Evolutionary conservation across 306 rosid species (phyloP).

Genomic region (Oxytropis ochrocephala): DNA sequence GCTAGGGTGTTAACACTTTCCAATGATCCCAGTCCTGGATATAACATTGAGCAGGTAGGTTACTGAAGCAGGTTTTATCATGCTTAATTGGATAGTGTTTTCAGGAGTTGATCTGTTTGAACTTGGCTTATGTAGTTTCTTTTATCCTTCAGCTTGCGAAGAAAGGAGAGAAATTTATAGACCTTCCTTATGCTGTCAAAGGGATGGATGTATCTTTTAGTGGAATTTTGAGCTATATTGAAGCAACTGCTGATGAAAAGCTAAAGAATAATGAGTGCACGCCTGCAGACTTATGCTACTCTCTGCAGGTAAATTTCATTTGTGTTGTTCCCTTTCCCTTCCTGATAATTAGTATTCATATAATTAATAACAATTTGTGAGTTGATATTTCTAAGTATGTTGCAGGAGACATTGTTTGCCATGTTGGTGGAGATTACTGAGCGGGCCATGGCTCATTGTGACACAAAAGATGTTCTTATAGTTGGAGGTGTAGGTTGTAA

Average conservation of each 20-base stretch:
- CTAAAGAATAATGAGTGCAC: slow-evolving; percentile 77
- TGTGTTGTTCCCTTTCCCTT: background rate
- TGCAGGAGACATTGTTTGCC: slow-evolving; percentile 76
- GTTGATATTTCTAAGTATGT: slow-evolving; percentile 9
- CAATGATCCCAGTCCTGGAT: slow-evolving; percentile 86
- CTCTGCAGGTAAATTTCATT: slow-evolving; percentile 56
- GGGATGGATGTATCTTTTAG: slow-evolving; percentile 97
- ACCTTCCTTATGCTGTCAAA: slow-evolving; percentile 83
- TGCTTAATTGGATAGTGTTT: background rate
- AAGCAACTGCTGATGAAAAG: slow-evolving; percentile 78
- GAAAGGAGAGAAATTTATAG: slow-evolving; percentile 76
- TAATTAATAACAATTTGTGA: background rate
- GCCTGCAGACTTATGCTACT: slow-evolving; percentile 94
- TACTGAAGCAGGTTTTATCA: background rate
- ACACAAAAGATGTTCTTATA: slow-evolving; percentile 77
- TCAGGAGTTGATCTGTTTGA: background rate
- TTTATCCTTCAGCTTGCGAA: slow-evolving; percentile 63
- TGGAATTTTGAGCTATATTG: slow-evolving; percentile 80
- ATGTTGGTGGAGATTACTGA: slow-evolving; percentile 98
- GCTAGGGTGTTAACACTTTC: slow-evolving; percentile 80
- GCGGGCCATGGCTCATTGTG: slow-evolving; percentile 96
- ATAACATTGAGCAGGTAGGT: slow-evolving; percentile 88
- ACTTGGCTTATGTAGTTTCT: slow-evolving; percentile 8
- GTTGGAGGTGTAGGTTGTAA: slow-evolving; percentile 98
- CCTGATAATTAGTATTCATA: background rate